A percentile compares a stretch with the other conserved stretches of the same genome.
Conservation (phyloP, 495 filamentous ascomycete species). For the Lasiosphaeriaceae sp. region DNA sequence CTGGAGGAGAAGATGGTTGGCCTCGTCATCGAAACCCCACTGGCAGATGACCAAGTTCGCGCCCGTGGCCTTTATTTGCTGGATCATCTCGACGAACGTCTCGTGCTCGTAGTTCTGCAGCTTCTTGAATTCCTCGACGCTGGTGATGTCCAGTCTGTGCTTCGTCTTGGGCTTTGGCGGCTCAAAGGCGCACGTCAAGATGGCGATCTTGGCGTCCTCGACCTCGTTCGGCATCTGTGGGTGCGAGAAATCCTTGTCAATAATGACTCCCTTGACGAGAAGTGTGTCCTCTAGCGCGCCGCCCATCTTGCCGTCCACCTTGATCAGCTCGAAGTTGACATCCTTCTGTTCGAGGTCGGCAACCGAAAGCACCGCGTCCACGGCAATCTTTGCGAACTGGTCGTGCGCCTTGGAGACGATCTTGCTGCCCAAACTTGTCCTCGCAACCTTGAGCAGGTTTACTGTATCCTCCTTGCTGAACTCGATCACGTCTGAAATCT, state of each 20-base stretch:
- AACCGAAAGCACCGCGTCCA: slow-evolving; percentile 94
- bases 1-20: slow-evolving; percentile 93
- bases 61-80: slow-evolving; percentile 94
- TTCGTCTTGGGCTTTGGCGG: slow-evolving; percentile 99
- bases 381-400: slow-evolving; percentile 94
- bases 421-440: slow-evolving; percentile 96
- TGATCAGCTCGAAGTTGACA: slow-evolving; percentile 98
- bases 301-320: slow-evolving; percentile 97
- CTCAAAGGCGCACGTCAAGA: slow-evolving; percentile 97
- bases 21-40: slow-evolving; percentile 99
- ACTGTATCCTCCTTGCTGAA: slow-evolving; percentile 72
- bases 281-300: slow-evolving; percentile 92
- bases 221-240: slow-evolving; percentile 98
- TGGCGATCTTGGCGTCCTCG: slow-evolving; percentile 89
- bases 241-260: slow-evolving; percentile 99
- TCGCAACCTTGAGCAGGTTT: slow-evolving; percentile 89
- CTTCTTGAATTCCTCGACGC: slow-evolving; percentile 95
- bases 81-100: slow-evolving; percentile 98
- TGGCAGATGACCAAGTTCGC: slow-evolving; percentile 98
- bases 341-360: slow-evolving; percentile 95
- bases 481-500: slow-evolving; percentile 84
- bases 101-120: slow-evolving; percentile 90
- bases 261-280: slow-evolving; percentile 93
- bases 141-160: slow-evolving; percentile 98
- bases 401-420: slow-evolving; percentile 99